These are phyloP conservation scores for Brettanomyces sp. DNA, from an alignment of 805 yeast genomes.

Conservation along the genomic window DNA sequence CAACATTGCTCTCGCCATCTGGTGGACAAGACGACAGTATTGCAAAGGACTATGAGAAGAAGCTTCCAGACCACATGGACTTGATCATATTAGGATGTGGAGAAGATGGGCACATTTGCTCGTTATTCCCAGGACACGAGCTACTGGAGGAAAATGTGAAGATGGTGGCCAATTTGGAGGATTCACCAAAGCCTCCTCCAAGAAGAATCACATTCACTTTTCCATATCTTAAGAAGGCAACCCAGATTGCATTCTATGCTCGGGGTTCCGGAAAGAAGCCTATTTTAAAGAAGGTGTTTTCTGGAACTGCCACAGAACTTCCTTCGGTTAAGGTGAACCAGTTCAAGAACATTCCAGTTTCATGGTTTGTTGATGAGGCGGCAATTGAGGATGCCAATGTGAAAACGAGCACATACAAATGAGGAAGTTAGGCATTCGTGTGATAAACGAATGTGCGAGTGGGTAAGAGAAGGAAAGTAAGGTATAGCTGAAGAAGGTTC, in stretches of 20 bases:
- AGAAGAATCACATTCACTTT: conserved; percentile 85
- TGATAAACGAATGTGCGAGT: too few relatives aligned
- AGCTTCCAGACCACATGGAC: conserved; percentile 51
- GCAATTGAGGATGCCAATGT: conserved; percentile 46
- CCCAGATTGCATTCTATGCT: conserved; percentile 68
- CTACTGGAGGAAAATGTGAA: conserved; percentile 46
- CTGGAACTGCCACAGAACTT: conserved; percentile 27
- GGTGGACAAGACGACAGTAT: conserved; percentile 43
- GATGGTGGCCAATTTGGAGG: conserved; percentile 55
- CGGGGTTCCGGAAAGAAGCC: conserved; percentile 81
- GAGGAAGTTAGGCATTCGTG: neutral
- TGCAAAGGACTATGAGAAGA: conserved; percentile 53
- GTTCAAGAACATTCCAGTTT: conserved; percentile 36
- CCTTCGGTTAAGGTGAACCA: conserved; percentile 75
- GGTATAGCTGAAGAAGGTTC: too few relatives aligned
- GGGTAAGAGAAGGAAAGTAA: too few relatives aligned
- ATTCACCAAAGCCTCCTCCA: conserved; percentile 92
- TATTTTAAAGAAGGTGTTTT: conserved; percentile 61
- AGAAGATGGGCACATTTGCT: conserved; percentile 94
- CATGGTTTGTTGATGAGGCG: conserved; percentile 79
- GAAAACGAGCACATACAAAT: neutral
- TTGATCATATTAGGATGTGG: conserved; percentile 81
- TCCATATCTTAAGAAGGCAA: conserved; percentile 53
- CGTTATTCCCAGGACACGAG: conserved; percentile 78
- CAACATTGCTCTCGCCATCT: conserved; percentile 41